A percentile compares a stretch with the other conserved stretches of the same genome.
Conservation (phyloP, 2,329 filamentous ascomycete species). For the Corniculantispora saksenae region DNA sequence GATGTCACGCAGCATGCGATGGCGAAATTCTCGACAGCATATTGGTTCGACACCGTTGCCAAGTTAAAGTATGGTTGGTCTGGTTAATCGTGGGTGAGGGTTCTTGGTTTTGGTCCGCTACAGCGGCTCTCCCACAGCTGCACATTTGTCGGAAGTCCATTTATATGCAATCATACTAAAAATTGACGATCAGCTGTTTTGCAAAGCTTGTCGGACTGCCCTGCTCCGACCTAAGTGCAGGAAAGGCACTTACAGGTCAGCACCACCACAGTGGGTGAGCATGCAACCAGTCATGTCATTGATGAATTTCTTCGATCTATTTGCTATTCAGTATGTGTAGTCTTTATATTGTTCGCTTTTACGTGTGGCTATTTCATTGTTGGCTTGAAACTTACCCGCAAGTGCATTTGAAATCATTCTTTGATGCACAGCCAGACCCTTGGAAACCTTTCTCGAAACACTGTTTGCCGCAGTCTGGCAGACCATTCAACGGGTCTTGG, state of each 20-base stretch:
- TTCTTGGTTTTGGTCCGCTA: not conserved
- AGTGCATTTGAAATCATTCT: conserved; percentile 22
- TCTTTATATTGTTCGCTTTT: not conserved
- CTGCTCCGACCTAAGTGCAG: too few relatives aligned
- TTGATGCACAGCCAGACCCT: conserved; percentile 17
- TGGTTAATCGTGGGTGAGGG: not conserved
- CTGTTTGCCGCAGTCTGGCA: not conserved
- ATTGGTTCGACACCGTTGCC: too few relatives aligned
- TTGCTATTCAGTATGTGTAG: too few relatives aligned
- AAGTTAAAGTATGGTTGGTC: too few relatives aligned
- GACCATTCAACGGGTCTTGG: conserved; percentile 19
- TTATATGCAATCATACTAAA: not conserved
- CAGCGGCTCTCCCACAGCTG: not conserved
- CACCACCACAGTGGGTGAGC: not conserved
- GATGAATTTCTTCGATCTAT: not conserved
- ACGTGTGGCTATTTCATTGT: too few relatives aligned
- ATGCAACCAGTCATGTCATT: not conserved
- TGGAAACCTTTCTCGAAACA: conserved; percentile 23
- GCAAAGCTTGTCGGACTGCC: not conserved
- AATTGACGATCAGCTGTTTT: not conserved
- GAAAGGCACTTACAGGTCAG: not conserved
- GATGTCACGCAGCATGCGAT: too few relatives aligned
- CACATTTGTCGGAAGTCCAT: not conserved
- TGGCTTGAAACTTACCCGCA: conserved; percentile 20
- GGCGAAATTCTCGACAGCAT: too few relatives aligned